Percentiles rank a stretch among this genome's conserved stretches.
These are phyloP conservation scores for Rhizophagus sp. DNA, from an alignment of 192 early-diverging fungal species.

Conservation along the genomic window DNA sequence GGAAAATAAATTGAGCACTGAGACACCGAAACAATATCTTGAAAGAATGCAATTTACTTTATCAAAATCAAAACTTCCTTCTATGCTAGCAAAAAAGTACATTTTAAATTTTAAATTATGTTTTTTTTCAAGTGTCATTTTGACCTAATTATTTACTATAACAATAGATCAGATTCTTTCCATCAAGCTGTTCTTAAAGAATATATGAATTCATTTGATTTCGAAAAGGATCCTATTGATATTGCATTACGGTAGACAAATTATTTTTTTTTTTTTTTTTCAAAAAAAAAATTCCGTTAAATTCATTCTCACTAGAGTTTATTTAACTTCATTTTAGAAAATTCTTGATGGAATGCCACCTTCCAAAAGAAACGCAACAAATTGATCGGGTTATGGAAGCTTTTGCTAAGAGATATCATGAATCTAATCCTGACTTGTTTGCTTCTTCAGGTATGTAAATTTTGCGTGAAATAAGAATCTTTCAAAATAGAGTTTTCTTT, in stretches of 20 bases:
- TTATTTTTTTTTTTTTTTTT: slow-evolving; percentile 4
- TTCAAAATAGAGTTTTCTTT: too few relatives aligned
- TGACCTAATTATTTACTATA: neutral
- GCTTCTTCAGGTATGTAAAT: slow-evolving; percentile 43
- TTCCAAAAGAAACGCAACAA: slow-evolving; percentile 82
- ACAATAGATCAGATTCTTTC: slow-evolving; percentile 41
- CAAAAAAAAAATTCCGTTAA: too few relatives aligned
- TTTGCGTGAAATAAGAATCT: neutral
- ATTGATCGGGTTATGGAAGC: slow-evolving; percentile 80
- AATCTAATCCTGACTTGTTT: slow-evolving; percentile 66
- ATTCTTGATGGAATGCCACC: slow-evolving; percentile 68
- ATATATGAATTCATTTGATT: slow-evolving; percentile 64
- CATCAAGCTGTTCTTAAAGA: slow-evolving; percentile 58
- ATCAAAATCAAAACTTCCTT: slow-evolving; percentile 53
- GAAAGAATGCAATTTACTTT: slow-evolving; percentile 48
- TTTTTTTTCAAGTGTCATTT: neutral
- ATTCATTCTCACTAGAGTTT: neutral
- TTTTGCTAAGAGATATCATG: slow-evolving; percentile 73
- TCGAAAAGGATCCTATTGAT: slow-evolving; percentile 64
- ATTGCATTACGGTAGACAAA: slow-evolving; percentile 53
- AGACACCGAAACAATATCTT: slow-evolving; percentile 42
- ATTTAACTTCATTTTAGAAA: slow-evolving; percentile 46
- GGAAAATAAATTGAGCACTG: slow-evolving; percentile 30
- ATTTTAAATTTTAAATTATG: neutral
- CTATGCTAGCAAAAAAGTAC: slow-evolving; percentile 52